phyloP scores from a whole-genome alignment of 106 monocot genomes.

The Dendrobium huoshanense region DNA sequence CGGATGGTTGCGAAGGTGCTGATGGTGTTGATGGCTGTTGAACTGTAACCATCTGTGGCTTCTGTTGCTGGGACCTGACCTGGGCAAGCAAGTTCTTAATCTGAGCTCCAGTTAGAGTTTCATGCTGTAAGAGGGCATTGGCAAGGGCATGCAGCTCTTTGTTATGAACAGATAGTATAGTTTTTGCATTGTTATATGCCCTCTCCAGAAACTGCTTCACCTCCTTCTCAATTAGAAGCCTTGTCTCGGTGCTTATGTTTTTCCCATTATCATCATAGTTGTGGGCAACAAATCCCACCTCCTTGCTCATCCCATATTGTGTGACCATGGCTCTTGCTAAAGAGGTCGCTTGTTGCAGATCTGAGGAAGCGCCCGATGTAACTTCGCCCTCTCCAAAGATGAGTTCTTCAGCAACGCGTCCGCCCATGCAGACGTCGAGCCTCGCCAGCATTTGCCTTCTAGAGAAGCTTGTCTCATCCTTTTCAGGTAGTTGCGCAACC shows the following conservation, averaged over 20 bases:
- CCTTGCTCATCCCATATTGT: constrained; percentile 92
- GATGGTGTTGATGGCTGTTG: constrained; percentile 19
- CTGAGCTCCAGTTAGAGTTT: constrained; percentile 77
- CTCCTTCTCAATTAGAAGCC: constrained; percentile 82
- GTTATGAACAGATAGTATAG: constrained; percentile 58
- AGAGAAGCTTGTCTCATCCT: constrained; percentile 87
- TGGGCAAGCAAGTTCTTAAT: constrained; percentile 76
- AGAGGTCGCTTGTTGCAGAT: constrained; percentile 82
- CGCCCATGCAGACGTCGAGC: constrained; percentile 98
- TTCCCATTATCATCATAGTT: constrained; percentile 88
- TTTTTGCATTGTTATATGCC: constrained; percentile 91
- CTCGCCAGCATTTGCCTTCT: constrained; percentile 92
- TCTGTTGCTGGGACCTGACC: constrained; percentile 33
- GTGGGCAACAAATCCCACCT: constrained; percentile 77
- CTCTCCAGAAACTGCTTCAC: constrained; percentile 73
- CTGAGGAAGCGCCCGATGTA: constrained; percentile 87
- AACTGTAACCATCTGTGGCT: constrained; percentile 18
- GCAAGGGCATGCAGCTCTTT: constrained; percentile 88
- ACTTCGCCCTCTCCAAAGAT: constrained; percentile 94
- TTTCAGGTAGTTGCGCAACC: constrained; percentile 89
- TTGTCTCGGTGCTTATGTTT: constrained; percentile 94
- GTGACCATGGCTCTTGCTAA: constrained; percentile 91
- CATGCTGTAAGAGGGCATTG: constrained; percentile 83
- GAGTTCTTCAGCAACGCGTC: constrained; percentile 89
- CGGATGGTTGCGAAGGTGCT: constrained; percentile 22